phyloP scores from a whole-genome alignment of 805 yeast species.

The Kuraishia borneana region DNA sequence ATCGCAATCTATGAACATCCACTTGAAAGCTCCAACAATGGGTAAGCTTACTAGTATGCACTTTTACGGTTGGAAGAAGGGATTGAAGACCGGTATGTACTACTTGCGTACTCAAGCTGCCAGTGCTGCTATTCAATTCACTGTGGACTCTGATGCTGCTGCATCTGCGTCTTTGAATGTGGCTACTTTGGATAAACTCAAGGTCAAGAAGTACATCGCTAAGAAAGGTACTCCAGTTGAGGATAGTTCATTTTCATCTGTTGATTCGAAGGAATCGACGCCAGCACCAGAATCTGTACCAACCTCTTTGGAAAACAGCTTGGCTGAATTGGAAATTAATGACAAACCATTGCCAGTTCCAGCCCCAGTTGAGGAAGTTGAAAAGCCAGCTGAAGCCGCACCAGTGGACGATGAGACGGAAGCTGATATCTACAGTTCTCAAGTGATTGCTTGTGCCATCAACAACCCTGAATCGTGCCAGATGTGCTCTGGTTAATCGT shows the following conservation, averaged over 20 bases:
- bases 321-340: constrained; percentile 32
- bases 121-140: constrained; percentile 92
- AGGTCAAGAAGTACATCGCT: constrained; percentile 22
- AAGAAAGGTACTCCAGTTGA: constrained; percentile 15
- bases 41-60: constrained; percentile 97
- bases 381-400: constrained; percentile 7
- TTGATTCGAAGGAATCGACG: constrained; percentile 29
- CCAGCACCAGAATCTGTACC: constrained; percentile 29
- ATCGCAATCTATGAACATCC: constrained; percentile 89
- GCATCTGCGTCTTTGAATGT: constrained; percentile 14
- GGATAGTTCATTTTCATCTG: constrained; percentile 13
- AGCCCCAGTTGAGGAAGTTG: constrained; percentile 7
- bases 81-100: constrained; percentile 98
- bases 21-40: constrained; percentile 89
- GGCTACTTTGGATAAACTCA: constrained; percentile 17
- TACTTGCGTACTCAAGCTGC: constrained; percentile 98
- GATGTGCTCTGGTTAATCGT: constrained; percentile 88
- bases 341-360: constrained; percentile 7
- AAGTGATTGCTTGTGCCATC: constrained; percentile 94
- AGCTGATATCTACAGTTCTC: constrained; percentile 80
- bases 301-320: constrained; percentile 29
- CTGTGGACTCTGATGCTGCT: constrained; percentile 47
- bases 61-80: constrained; percentile 98
- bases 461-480: constrained; percentile 96
- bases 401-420: constrained; percentile 30